Percentiles rank a stretch among this genome's conserved stretches.
Conservation (phyloP, 805 yeast genomes). For the Pichia thaimueangensis region DNA sequence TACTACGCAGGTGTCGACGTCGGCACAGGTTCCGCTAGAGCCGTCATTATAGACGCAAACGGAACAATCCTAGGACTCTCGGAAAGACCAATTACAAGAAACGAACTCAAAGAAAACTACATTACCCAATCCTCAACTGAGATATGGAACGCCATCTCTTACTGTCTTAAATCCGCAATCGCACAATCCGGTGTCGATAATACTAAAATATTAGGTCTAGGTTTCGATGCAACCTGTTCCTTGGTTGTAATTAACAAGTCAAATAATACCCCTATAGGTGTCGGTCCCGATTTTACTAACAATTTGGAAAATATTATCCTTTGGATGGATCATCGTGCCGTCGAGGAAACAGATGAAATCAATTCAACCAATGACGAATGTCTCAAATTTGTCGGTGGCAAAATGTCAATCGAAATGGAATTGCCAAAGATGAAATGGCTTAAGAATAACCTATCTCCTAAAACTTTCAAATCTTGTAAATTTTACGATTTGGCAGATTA, state of each 20-base stretch:
- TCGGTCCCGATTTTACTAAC: conserved; percentile 84
- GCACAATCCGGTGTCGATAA: conserved; percentile 71
- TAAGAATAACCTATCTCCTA: conserved; percentile 70
- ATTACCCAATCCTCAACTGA: conserved; percentile 86
- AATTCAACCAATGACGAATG: conserved; percentile 75
- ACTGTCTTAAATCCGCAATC: conserved; percentile 70
- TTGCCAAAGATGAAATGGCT: conserved; percentile 96
- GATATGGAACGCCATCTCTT: conserved; percentile 85
- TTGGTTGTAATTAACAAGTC: conserved; percentile 69
- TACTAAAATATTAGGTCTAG: conserved; percentile 69
- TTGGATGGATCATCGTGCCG: conserved; percentile 99
- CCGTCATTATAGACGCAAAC: conserved; percentile 76
- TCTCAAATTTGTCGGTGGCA: conserved; percentile 91
- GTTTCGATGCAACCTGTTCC: conserved; percentile 97
- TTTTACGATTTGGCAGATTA: conserved; percentile 92
- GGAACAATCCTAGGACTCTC: conserved; percentile 79
- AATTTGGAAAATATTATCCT: conserved; percentile 73
- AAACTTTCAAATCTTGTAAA: conserved; percentile 50
- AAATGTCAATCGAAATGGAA: conserved; percentile 98
- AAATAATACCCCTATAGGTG: conserved; percentile 68
- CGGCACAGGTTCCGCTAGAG: conserved; percentile 98
- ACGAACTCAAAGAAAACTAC: conserved; percentile 63
- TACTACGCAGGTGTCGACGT: conserved; percentile 40
- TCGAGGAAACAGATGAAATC: conserved; percentile 68
- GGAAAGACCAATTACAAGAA: conserved; percentile 72